Evolutionary conservation across 2,329 filamentous ascomycete species (phyloP), one percentile per base, ranked within the genome.

Genomic region (Claviceps fusiformis): DNA sequence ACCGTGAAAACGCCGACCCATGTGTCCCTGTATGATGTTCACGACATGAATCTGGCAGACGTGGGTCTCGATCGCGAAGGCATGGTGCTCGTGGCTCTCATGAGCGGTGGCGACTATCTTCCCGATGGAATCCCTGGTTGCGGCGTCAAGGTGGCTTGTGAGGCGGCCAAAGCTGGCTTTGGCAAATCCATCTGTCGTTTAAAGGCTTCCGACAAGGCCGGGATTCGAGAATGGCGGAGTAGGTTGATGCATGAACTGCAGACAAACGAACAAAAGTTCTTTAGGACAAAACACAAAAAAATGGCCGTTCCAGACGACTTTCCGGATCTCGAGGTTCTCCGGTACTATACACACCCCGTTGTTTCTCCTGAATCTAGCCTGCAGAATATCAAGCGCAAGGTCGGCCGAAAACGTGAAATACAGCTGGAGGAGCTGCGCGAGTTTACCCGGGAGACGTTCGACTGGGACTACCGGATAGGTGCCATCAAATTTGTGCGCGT

Each of bases 31-130:
- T 95, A 95, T 66, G 81, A 89, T 55, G 80, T 80, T 0, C 68
- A 76, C 11, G 74, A 78, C 43, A 79, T 83, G 51, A 60, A 65
- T 13, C 64, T 72, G n/a, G 62, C 72, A 55, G 56, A 73, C 1
- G 75, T 78, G 1, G 86, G 85, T 0, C 73, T 97, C 49, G 88
- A 91, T 63, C 77, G 86, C 24, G 84, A 93, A 59, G 92, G 90
- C 0, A 95, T 98, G 91, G 86, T 97, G 27, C 73, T 98, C 13
- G 86, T 97, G 24, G 93, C 93, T 0, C 73, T 98, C 58, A 90
- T 98, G 80, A 96, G 91, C 62, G 93, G 93, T 7, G 93, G 93
- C 7, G 93, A 98, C 68, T 98, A 98, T 62, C 75, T 92, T 0
- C 88, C 91, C 0, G 87, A 89, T 55, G 93, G 93, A 0, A 85